These are phyloP conservation scores for Trifolium fragiferum DNA, from an alignment of 306 rosid genomes.

Conservation along the genomic window DNA sequence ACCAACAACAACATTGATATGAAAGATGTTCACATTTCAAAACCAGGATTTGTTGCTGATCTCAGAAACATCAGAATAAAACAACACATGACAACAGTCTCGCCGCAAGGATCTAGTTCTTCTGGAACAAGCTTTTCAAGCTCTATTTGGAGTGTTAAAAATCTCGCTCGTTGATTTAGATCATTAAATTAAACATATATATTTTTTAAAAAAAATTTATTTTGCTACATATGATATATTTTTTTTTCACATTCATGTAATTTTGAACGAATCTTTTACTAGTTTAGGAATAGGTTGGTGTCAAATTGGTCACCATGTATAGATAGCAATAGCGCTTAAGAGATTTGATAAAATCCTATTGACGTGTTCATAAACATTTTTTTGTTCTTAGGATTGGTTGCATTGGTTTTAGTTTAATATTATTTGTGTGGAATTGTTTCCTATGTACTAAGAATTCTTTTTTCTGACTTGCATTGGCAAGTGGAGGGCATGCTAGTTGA, in stretches of 20 bases:
- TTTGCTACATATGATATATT: background rate
- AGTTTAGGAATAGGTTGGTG: constrained; percentile 18
- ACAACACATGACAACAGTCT: constrained; percentile 23
- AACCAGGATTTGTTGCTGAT: constrained; percentile 81
- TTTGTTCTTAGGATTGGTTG: constrained; percentile 17
- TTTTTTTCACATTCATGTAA: background rate
- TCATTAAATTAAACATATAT: background rate
- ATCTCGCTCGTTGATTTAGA: constrained; percentile 47
- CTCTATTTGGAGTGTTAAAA: constrained; percentile 45
- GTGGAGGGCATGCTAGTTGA: background rate
- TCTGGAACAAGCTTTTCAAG: constrained; percentile 38
- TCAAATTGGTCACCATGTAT: constrained; percentile 27
- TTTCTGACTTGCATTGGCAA: background rate
- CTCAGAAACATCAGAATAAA: constrained; percentile 67
- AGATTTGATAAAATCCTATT: constrained; percentile 18
- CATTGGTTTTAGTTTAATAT: background rate
- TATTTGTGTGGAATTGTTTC: background rate
- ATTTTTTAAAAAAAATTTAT: background rate
- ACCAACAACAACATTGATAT: constrained; percentile 39
- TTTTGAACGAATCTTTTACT: background rate
- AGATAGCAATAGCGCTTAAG: background rate
- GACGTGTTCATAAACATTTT: constrained; percentile 3
- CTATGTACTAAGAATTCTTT: background rate
- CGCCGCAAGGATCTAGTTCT: constrained; percentile 46
- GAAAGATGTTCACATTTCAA: constrained; percentile 52